Evolutionary conservation across 768 basidiomycete genomes (phyloP).

Genomic region (Lyophyllum atratum): DNA sequence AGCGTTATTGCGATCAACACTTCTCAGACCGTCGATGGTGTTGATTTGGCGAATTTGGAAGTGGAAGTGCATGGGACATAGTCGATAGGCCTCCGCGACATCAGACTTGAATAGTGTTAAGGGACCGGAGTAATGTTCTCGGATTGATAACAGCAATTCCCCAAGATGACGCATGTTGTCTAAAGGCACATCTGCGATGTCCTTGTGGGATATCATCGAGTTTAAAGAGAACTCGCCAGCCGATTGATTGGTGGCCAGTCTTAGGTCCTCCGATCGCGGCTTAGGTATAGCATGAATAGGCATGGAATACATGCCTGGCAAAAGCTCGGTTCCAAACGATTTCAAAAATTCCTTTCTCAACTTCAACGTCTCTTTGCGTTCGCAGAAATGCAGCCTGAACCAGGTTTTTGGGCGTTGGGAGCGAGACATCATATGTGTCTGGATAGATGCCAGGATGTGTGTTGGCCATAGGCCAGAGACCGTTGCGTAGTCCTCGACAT

Average conservation of each 20-base stretch:
- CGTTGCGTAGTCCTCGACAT: conserved; percentile 24
- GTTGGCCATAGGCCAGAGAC: conserved; percentile 46
- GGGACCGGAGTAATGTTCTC: background rate
- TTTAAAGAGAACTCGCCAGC: conserved; percentile 26
- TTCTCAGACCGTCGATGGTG: conserved; percentile 23
- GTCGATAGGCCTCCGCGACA: conserved; percentile 34
- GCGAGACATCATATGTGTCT: background rate
- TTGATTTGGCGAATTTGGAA: conserved; percentile 36
- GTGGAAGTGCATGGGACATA: conserved; percentile 29
- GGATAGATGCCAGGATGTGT: conserved; percentile 24
- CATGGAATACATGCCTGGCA: conserved; percentile 15
- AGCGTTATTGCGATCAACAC: conserved; percentile 32
- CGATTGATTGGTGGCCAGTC: conserved; percentile 39
- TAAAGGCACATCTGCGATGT: background rate
- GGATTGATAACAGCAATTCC: background rate
- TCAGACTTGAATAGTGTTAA: conserved; percentile 37
- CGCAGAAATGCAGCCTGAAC: too few relatives aligned
- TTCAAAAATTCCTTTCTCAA: background rate
- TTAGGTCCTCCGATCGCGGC: conserved; percentile 25
- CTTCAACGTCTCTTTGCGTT: too few relatives aligned
- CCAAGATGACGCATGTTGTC: background rate
- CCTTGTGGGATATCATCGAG: too few relatives aligned
- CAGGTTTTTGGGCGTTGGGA: background rate
- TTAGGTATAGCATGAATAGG: conserved; percentile 34
- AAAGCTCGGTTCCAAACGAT: conserved; percentile 20